phyloP scores from a whole-genome alignment of 352 stramenopile species.

The Phytophthora sojae region DNA sequence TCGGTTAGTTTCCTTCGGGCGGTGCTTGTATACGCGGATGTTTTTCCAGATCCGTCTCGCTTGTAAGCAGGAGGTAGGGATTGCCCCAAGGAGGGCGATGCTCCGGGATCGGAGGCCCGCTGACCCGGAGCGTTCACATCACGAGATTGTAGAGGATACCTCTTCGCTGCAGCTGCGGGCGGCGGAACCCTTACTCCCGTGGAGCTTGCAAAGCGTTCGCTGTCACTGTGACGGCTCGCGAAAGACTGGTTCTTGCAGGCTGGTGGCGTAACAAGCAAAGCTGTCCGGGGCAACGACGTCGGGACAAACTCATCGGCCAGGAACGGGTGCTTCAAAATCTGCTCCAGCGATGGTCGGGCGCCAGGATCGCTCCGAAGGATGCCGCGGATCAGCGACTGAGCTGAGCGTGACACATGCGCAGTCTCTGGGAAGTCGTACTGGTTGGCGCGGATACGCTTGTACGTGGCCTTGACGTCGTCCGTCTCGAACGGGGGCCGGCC shows the following conservation, averaged over 20 bases:
- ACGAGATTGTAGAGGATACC: constrained; percentile 47
- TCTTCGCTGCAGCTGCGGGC: constrained; percentile 30
- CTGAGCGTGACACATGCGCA: constrained; percentile 83
- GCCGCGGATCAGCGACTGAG: constrained; percentile 75
- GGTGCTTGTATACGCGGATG: constrained; percentile 10
- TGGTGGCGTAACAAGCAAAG: constrained; percentile 77
- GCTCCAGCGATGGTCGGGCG: constrained; percentile 71
- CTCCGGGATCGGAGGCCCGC: constrained; percentile 39
- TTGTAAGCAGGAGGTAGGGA: constrained; percentile 33
- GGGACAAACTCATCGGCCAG: constrained; percentile 69
- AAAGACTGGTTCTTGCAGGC: constrained; percentile 54
- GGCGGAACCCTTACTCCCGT: constrained; percentile 32
- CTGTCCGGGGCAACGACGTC: constrained; percentile 60
- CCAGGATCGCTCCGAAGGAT: constrained; percentile 82
- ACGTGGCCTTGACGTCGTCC: constrained; percentile 98
- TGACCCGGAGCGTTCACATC: constrained; percentile 43
- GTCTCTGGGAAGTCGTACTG: constrained; percentile 95
- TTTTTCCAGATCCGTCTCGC: constrained; percentile 23
- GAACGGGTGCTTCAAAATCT: constrained; percentile 85
- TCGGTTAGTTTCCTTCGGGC: constrained; percentile 16
- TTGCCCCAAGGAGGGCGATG: constrained; percentile 17
- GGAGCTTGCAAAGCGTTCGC: constrained; percentile 32
- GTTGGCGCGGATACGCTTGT: constrained; percentile 97
- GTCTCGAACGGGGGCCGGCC: constrained; percentile 98
- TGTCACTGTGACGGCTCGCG: constrained; percentile 31